Evolutionary conservation across 2,329 filamentous ascomycete species (phyloP).

Genomic region (Sarocladium brachiariae): DNA sequence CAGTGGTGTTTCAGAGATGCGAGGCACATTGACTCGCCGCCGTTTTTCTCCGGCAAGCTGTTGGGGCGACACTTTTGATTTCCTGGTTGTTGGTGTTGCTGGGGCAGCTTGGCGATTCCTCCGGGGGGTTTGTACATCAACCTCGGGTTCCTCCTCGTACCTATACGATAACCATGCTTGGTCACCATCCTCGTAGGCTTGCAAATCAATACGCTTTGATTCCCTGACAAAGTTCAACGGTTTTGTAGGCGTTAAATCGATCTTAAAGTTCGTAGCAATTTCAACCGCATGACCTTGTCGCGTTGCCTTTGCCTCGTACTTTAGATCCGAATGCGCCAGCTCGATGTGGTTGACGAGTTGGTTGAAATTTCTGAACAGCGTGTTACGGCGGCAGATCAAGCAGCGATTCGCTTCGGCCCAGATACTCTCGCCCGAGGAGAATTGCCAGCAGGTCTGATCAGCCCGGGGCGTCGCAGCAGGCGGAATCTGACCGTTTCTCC

Average conservation of each 20-base stretch:
- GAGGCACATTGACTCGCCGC: constrained; percentile 17
- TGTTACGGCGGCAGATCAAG: constrained; percentile 37
- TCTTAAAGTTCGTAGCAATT: constrained; percentile 27
- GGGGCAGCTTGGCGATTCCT: constrained; percentile 4
- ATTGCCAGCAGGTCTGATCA: constrained; percentile 38
- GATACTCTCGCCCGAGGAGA: constrained; percentile 37
- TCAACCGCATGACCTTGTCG: constrained; percentile 32
- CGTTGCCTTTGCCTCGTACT: constrained; percentile 31
- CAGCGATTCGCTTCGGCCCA: constrained; percentile 43
- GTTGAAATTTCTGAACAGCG: constrained; percentile 38
- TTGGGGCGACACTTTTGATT: constrained; percentile 16
- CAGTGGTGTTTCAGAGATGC: constrained; percentile 44
- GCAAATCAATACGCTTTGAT: constrained; percentile 36
- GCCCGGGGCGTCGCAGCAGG: background rate
- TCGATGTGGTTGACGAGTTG: constrained; percentile 43
- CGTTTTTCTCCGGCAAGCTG: constrained; percentile 16
- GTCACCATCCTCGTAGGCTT: constrained; percentile 37
- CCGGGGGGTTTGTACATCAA: background rate
- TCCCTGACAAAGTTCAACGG: constrained; percentile 37
- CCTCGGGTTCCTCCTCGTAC: background rate
- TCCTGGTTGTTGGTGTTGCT: constrained; percentile 13
- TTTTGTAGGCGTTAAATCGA: constrained; percentile 24
- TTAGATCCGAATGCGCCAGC: constrained; percentile 37
- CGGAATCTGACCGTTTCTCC: constrained; percentile 19
- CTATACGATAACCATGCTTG: constrained; percentile 31